These are phyloP conservation scores for Chlamydomonas reinhardtii DNA, from an alignment of 163 green algal species.

Conservation along the genomic window DNA sequence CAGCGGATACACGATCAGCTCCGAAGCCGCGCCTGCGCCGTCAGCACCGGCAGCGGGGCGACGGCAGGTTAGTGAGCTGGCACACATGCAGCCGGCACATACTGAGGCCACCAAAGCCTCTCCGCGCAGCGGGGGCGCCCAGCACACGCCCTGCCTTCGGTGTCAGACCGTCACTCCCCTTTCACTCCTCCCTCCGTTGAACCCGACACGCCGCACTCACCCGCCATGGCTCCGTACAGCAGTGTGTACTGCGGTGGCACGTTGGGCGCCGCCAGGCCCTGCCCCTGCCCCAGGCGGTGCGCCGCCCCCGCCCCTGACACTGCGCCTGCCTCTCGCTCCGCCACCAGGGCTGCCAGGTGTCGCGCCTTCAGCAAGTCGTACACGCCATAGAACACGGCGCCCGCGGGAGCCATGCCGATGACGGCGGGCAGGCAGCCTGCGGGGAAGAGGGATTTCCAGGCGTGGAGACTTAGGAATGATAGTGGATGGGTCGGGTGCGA, in stretches of 20 bases:
- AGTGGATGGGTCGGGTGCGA: too few relatives aligned
- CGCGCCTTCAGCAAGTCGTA: constrained; percentile 83
- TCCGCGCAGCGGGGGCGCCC: too few relatives aligned
- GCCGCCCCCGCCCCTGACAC: not conserved
- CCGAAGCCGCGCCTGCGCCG: constrained; percentile 59
- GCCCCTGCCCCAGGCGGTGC: too few relatives aligned
- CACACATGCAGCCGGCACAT: too few relatives aligned
- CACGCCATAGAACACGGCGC: constrained; percentile 86
- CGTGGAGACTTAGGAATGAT: too few relatives aligned
- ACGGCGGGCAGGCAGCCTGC: constrained; percentile 80
- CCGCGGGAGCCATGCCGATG: constrained; percentile 78
- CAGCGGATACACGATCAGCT: constrained; percentile 79
- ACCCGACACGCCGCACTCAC: not conserved
- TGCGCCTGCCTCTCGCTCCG: not conserved
- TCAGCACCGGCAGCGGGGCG: not conserved
- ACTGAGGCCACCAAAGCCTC: too few relatives aligned
- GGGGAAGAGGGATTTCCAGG: too few relatives aligned
- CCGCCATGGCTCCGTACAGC: constrained; percentile 75
- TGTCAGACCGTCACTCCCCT: too few relatives aligned
- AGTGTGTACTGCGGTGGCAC: constrained; percentile 69
- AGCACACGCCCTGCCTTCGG: too few relatives aligned
- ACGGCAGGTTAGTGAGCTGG: too few relatives aligned
- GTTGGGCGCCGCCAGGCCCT: not conserved
- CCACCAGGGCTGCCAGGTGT: constrained; percentile 46
- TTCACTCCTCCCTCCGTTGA: too few relatives aligned